Percentiles rank a stretch among this genome's conserved stretches.
phyloP scores from a whole-genome alignment of 2,329 filamentous ascomycete genomes.

The Raffaelea albimanens region DNA sequence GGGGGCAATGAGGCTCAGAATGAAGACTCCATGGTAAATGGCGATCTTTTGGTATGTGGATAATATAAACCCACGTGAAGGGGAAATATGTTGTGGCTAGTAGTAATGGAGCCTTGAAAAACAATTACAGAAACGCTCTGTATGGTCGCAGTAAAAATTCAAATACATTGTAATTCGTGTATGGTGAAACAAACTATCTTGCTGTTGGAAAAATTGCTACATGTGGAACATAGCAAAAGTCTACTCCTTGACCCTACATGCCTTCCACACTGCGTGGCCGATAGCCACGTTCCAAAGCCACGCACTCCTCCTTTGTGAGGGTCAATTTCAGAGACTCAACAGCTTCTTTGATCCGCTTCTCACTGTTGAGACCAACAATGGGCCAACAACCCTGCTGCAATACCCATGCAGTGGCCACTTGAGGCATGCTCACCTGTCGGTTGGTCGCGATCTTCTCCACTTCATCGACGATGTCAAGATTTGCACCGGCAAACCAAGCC shows the following conservation, averaged over 20 bases:
- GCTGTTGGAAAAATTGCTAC: too few species aligned
- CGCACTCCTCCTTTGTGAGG: slow-evolving; percentile 42
- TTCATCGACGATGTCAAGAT: slow-evolving; percentile 21
- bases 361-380: slow-evolving; percentile 43
- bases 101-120: too few species aligned
- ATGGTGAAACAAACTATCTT: too few species aligned
- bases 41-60: too few species aligned
- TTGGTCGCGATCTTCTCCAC: slow-evolving; percentile 23
- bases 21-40: too few species aligned
- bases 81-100: too few species aligned
- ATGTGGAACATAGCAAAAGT: too few species aligned
- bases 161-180: too few species aligned
- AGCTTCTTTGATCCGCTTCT: slow-evolving; percentile 45
- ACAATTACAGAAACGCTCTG: too few species aligned
- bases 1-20: too few species aligned
- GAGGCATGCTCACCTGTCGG: slow-evolving; percentile 40
- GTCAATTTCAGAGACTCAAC: slow-evolving; percentile 29
- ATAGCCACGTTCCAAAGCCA: slow-evolving; percentile 46
- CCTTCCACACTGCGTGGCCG: slow-evolving; percentile 31
- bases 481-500: slow-evolving; percentile 31
- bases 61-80: too few species aligned
- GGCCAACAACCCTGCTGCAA: slow-evolving; percentile 36
- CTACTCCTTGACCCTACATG: neutral
- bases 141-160: too few species aligned
- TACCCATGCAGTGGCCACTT: slow-evolving; percentile 49